Evolutionary conservation across 192 early-diverging fungal genomes (phyloP).

Genomic region (Helicostylum pulchrum): DNA sequence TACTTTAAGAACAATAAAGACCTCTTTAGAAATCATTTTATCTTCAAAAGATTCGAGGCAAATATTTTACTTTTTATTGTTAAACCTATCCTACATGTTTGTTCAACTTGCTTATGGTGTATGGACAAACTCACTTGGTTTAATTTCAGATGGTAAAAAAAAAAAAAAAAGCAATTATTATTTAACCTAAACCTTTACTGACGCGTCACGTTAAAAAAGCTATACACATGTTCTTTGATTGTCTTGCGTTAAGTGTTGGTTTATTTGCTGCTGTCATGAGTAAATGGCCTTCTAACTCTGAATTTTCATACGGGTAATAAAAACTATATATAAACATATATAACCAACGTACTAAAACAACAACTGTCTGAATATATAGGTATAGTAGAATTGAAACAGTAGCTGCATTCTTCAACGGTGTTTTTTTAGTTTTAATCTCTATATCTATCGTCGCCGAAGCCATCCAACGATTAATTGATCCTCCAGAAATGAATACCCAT

Average conservation of each 20-base stretch:
- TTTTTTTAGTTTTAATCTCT: constrained; percentile 89
- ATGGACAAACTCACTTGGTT: constrained; percentile 81
- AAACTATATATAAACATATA: neutral
- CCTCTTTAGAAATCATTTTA: constrained; percentile 50
- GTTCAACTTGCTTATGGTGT: constrained; percentile 82
- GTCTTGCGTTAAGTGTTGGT: constrained; percentile 83
- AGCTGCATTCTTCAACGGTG: constrained; percentile 92
- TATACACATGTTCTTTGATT: constrained; percentile 98
- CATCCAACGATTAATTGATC: constrained; percentile 78
- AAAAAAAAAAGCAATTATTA: too few species aligned
- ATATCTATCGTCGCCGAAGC: constrained; percentile 91
- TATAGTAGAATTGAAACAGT: constrained; percentile 90
- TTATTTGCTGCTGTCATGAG: constrained; percentile 85
- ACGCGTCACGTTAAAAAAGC: constrained; percentile 43
- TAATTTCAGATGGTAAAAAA: constrained; percentile 79
- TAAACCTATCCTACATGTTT: constrained; percentile 91
- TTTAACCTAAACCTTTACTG: too few species aligned
- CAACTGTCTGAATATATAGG: constrained; percentile 29
- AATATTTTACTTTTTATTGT: constrained; percentile 89
- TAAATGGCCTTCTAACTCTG: constrained; percentile 81
- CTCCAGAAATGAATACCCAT: constrained; percentile 84
- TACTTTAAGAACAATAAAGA: constrained; percentile 19
- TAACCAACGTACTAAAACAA: too few species aligned
- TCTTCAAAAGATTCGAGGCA: constrained; percentile 80
- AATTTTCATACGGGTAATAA: constrained; percentile 70